Percentiles rank a stretch among this genome's conserved stretches.
Conservation (phyloP, 1,284 basidiomycete genomes). For the Rhodotorula sp. region DNA sequence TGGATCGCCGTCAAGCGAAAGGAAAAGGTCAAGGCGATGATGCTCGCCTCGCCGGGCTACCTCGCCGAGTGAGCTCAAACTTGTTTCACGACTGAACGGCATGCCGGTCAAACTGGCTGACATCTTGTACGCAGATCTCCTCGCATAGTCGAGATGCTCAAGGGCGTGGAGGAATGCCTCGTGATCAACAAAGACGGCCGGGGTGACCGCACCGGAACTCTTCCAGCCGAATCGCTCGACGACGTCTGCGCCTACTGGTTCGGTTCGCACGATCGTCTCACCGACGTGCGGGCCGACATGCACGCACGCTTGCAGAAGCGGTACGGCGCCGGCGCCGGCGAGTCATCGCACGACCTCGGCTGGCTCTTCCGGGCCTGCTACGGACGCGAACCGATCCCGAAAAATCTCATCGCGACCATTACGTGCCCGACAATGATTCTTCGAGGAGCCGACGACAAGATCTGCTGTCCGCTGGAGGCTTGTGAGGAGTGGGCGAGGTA, state of each 20-base stretch:
- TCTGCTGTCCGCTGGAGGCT: conserved; percentile 17
- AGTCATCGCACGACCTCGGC: neutral
- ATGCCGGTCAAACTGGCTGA: neutral
- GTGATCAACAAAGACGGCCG: conserved; percentile 24
- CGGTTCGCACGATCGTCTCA: neutral
- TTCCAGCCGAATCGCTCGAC: conserved; percentile 10
- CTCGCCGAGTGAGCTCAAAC: neutral
- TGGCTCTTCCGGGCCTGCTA: neutral
- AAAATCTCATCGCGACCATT: neutral
- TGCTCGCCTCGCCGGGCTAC: conserved; percentile 23
- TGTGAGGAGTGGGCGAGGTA: conserved; percentile 22
- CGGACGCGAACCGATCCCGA: conserved; percentile 15
- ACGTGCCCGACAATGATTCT: conserved; percentile 19
- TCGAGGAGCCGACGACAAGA: conserved; percentile 20
- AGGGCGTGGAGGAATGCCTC: conserved; percentile 1
- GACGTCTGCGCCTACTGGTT: conserved; percentile 20
- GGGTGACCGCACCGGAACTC: conserved; percentile 17
- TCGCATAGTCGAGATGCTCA: conserved; percentile 5
- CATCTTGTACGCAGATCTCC: neutral
- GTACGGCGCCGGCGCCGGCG: conserved; percentile 6
- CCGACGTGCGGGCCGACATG: neutral
- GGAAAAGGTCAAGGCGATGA: conserved; percentile 12
- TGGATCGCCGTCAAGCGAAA: conserved; percentile 20
- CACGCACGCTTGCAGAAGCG: conserved; percentile 14
- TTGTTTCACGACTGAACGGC: no score